Base-by-base conservation (phyloP, 1,139 yeast genomes). In the Nematodospora anomalae region DNA sequence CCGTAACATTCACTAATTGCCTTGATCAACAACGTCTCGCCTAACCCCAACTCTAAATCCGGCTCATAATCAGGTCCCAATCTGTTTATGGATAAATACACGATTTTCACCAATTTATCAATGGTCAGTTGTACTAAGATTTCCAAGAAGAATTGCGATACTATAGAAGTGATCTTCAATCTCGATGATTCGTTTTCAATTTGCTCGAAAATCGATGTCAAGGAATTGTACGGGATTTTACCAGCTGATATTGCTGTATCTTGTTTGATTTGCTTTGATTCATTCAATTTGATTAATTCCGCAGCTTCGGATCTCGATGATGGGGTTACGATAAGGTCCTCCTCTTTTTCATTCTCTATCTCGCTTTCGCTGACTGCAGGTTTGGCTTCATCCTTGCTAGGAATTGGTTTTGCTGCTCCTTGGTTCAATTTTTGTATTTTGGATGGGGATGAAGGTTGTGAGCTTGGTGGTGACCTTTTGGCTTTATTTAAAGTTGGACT, bases 1-100 rank as follows among this genome's bases (percentile, higher is more conserved):
- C 98, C 98, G 13, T 95, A 90, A 37, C 96, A 80, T 53, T 87
- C 96, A 30, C 90, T 80, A 30, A 92, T 79, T 0, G 98, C 94
- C 55, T 90, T 92, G 53, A 89, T 79, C 27, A 92, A 67, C 12
- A 92, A 58, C 0, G 94, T 80, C 57, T 92, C 98, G 10, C 98
- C 99, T 3, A 92, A 71, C 0, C 98, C 97, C 25, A 92, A 65
- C 53, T 92, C 98, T 43, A 90, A 67, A 27, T 94, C 96, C 0
- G 75, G 75, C 52, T 88, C 96, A 55, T 92, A 92, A 55, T 92
- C 98, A 0, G 98, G 98, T 0, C 97, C 97, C 11, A 92, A 67
- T 38, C 94, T 68, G 56, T 90, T 90, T 53, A 90, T 89, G 59
- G 85, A 86, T 12, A 92, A 70, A 51, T 90, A 92, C 1, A 90